Evolutionary conservation across 257 asterid genomes (phyloP), one percentile per base, ranked within the genome.

Genomic region (Anisodus acutangulus): DNA sequence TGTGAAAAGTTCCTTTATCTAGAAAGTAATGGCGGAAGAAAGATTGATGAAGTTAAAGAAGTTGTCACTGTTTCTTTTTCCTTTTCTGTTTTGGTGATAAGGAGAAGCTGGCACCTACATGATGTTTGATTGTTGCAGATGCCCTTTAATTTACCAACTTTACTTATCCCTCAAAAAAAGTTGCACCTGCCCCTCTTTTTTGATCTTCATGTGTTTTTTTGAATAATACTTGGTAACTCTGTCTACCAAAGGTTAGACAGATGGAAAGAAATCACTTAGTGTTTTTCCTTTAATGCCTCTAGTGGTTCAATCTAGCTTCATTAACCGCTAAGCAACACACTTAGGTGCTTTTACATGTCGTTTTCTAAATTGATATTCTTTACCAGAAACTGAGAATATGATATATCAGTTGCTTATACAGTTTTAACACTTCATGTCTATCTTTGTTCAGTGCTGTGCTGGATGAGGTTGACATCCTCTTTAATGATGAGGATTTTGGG

Each of bases 391-490:
- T 51, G 60, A 72, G 54, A 72, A 72, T 71, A 47, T 47, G 19
- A 76, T 22, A 51, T 74, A 76, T 76, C 81, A 51, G 81, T 76
- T 76, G 39, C 31, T 78, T 78, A 15, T 78, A 76, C 47, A 76
- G 63, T 76, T 76, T 26, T 31, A 31, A 31, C 35, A 31, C 35
- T 31, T 51, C 37, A 58, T 83, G 66, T 71, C 16, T 82, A 35
- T 68, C 78, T 64, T 68, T 82, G 85, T 87, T 88, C 95, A 96
- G 98, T 88, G 97, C 95, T 37, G 91, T 94, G 78, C 82, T 94
- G 89, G 99, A 96, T 83, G 99, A 96, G 92, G 99, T 96, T 57
- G 99, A 96, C 88, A 89, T 96, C 83, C 97, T 96, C 83, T 94
- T 90, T 88, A 96, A 92, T 69, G 98, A 96, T 88, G 98, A 94